Evolutionary conservation across 768 basidiomycete genomes (phyloP).

Genomic region (Kwoniella pini): DNA sequence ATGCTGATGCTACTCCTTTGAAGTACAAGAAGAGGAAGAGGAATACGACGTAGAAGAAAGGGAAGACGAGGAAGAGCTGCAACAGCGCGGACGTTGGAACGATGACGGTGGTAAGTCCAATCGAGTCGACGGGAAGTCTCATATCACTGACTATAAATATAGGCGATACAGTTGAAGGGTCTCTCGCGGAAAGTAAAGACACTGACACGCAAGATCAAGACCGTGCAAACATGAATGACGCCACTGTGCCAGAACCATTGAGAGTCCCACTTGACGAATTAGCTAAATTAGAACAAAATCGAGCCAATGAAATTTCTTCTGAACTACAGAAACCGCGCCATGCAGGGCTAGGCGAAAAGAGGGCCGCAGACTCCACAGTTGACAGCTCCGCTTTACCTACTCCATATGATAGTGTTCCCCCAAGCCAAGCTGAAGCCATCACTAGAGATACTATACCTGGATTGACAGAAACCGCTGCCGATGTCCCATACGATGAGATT

Average conservation of each 20-base stretch:
- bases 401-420: slow-evolving; percentile 9
- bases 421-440: not conserved
- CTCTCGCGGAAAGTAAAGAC: slow-evolving; percentile 1
- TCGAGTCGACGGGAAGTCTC: not conserved
- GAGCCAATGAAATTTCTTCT: not conserved
- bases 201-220: slow-evolving; percentile 6
- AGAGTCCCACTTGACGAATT: not conserved
- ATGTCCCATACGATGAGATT: slow-evolving; percentile 1
- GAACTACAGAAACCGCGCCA: not conserved
- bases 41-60: slow-evolving; percentile 15
- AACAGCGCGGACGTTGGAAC: slow-evolving; percentile 13
- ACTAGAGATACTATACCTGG: not conserved
- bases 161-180: slow-evolving; percentile 12
- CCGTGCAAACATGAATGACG: slow-evolving; percentile 9
- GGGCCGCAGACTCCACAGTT: not conserved
- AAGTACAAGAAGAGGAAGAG: slow-evolving; percentile 1
- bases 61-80: slow-evolving; percentile 12
- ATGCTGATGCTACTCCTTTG: slow-evolving; percentile 10
- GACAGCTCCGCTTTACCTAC: slow-evolving; percentile 2
- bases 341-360: slow-evolving; percentile 6
- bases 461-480: not conserved
- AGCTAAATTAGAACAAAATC: not conserved
- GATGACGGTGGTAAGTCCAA: slow-evolving; percentile 21
- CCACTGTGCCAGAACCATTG: slow-evolving; percentile 6
- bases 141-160: not conserved